Conservation (phyloP, 2,329 filamentous ascomycete genomes). For the Podosphaera aphanis region DNA sequence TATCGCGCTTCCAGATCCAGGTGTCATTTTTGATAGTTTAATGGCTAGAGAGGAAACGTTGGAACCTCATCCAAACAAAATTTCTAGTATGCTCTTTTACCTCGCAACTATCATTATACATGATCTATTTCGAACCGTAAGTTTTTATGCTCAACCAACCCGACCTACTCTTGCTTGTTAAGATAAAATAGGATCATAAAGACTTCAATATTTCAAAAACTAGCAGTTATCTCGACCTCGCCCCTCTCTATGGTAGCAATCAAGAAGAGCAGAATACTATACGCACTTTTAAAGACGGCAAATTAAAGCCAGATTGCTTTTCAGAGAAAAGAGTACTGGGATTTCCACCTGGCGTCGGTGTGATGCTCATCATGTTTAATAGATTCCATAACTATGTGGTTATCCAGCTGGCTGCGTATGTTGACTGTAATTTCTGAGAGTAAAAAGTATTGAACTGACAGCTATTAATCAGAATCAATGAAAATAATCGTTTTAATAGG, state of each 20-base stretch:
- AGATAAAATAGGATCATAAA: slow-evolving; percentile 22
- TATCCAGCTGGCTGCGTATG: slow-evolving; percentile 39
- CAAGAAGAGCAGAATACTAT: slow-evolving; percentile 25
- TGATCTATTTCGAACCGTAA: slow-evolving; percentile 37
- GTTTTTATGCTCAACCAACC: background rate
- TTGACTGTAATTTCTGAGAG: background rate
- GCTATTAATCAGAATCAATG: slow-evolving; percentile 49
- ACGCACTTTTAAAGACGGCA: slow-evolving; percentile 43
- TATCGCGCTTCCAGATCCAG: slow-evolving; percentile 40
- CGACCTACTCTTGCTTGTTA: slow-evolving; percentile 1
- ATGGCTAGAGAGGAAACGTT: slow-evolving; percentile 29
- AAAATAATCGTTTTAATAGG: slow-evolving; percentile 51
- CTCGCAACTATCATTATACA: slow-evolving; percentile 45
- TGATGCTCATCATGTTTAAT: slow-evolving; percentile 56
- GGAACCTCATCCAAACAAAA: slow-evolving; percentile 43
- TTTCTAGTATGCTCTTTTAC: slow-evolving; percentile 55
- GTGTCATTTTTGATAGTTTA: slow-evolving; percentile 35
- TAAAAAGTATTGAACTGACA: slow-evolving; percentile 1
- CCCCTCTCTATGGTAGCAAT: slow-evolving; percentile 48
- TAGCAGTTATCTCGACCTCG: slow-evolving; percentile 52
- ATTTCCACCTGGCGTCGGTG: slow-evolving; percentile 48
- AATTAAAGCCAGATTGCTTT: slow-evolving; percentile 49
- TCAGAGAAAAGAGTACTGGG: slow-evolving; percentile 46
- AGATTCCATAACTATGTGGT: slow-evolving; percentile 60
- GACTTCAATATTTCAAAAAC: slow-evolving; percentile 42